A percentile compares a stretch with the other conserved stretches of the same genome.
Conservation (phyloP, 2,329 filamentous ascomycete species). For the Erysiphe neolycopersici region DNA sequence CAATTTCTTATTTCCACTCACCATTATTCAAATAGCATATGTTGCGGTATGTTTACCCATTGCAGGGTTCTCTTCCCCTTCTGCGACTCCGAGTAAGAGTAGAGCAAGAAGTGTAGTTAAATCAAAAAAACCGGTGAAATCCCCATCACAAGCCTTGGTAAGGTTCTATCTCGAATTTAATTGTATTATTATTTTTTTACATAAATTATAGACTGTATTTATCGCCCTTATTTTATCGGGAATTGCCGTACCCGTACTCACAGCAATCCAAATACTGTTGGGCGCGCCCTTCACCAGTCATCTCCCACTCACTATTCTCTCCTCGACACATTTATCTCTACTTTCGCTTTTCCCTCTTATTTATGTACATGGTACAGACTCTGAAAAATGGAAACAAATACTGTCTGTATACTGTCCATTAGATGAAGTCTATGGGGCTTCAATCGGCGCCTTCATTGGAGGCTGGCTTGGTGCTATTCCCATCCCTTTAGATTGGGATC, state of each 20-base stretch:
- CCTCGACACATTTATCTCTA: constrained; percentile 55
- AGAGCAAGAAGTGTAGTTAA: not conserved
- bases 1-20: constrained; percentile 32
- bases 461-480: constrained; percentile 87
- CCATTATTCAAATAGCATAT: constrained; percentile 35
- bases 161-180: not conserved
- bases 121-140: not conserved
- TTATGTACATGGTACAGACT: constrained; percentile 62
- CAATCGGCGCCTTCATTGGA: constrained; percentile 52
- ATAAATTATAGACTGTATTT: constrained; percentile 31
- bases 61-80: constrained; percentile 20
- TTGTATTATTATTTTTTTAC: not conserved
- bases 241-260: constrained; percentile 25
- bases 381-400: constrained; percentile 40
- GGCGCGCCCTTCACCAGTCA: constrained; percentile 77
- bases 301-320: constrained; percentile 48
- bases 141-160: not conserved
- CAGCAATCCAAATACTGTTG: constrained; percentile 45
- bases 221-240: constrained; percentile 32
- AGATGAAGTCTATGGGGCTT: constrained; percentile 62
- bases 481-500: constrained; percentile 91
- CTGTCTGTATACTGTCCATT: constrained; percentile 41
- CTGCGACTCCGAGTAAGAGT: not conserved
- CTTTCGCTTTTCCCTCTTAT: constrained; percentile 57
- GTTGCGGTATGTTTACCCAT: constrained; percentile 35